Conservation (phyloP, 2,329 filamentous ascomycete genomes). For the Sphaerostilbella broomeana region DNA sequence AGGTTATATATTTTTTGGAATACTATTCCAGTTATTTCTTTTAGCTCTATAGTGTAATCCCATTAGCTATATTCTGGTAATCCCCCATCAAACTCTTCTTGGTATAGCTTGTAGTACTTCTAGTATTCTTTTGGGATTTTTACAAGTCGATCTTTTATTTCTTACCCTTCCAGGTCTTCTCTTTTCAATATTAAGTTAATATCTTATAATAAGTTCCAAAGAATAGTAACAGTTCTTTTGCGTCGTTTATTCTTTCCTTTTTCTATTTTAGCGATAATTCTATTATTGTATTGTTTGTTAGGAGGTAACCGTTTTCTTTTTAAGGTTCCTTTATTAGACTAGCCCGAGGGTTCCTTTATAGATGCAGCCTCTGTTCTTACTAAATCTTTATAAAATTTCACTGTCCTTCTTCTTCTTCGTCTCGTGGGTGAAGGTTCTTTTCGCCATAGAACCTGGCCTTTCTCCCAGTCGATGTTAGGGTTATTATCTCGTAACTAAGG, state of each 20-base stretch:
- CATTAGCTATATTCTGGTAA: slow-evolving; percentile 11
- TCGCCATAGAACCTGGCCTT: no score
- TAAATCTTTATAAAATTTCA: no score
- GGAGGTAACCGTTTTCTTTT: no score
- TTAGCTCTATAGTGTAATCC: slow-evolving; percentile 12
- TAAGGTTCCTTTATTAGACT: no score
- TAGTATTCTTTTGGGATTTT: slow-evolving; percentile 14
- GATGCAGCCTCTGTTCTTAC: no score
- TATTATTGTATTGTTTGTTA: no score
- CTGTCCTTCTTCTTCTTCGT: no score
- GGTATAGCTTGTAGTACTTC: slow-evolving; percentile 15
- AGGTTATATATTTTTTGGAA: slow-evolving; percentile 11
- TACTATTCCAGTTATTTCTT: no score
- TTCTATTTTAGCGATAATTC: neutral
- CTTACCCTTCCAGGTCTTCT: neutral
- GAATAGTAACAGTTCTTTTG: neutral
- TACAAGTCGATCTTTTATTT: slow-evolving; percentile 9
- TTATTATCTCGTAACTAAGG: no score
- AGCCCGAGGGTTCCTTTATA: no score
- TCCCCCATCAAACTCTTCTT: slow-evolving; percentile 13
- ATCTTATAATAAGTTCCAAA: neutral
- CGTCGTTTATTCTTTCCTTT: neutral
- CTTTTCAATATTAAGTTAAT: neutral
- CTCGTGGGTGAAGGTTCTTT: no score
- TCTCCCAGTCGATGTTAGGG: no score